phyloP scores from a whole-genome alignment of 306 rosid genomes.

The Argentina anserina region DNA sequence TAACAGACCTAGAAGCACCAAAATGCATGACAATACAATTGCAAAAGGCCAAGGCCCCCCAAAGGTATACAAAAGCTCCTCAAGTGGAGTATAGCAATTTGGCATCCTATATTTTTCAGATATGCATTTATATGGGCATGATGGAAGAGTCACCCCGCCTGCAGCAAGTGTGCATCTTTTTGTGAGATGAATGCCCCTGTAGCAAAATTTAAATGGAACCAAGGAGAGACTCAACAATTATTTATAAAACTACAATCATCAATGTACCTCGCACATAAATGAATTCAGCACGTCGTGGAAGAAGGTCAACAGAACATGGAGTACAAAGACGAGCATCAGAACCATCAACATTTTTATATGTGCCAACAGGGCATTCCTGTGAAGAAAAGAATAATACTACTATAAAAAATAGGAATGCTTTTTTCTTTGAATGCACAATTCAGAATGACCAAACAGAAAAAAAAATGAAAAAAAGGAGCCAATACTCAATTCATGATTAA shows the following conservation, averaged over 20 bases:
- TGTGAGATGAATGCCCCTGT: constrained; percentile 11
- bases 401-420: neutral
- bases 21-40: constrained; percentile 57
- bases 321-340: constrained; percentile 74
- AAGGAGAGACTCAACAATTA: constrained; percentile 21
- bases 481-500: neutral
- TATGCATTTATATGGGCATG: constrained; percentile 84
- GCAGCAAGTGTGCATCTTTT: constrained; percentile 26
- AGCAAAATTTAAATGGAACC: constrained; percentile 1
- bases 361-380: constrained; percentile 95
- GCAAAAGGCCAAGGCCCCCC: constrained; percentile 92
- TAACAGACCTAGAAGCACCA: constrained; percentile 65
- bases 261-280: constrained; percentile 75
- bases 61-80: constrained; percentile 89
- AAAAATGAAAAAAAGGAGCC: neutral
- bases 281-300: constrained; percentile 89
- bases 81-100: constrained; percentile 90
- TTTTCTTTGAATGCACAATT: neutral
- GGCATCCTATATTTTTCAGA: constrained; percentile 95
- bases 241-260: constrained; percentile 11
- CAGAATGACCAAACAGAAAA: neutral
- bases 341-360: constrained; percentile 82
- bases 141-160: constrained; percentile 69
- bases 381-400: neutral
- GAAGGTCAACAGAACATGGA: constrained; percentile 87